Conservation (phyloP, 768 basidiomycete species). For the Scleroderma citrinum region DNA sequence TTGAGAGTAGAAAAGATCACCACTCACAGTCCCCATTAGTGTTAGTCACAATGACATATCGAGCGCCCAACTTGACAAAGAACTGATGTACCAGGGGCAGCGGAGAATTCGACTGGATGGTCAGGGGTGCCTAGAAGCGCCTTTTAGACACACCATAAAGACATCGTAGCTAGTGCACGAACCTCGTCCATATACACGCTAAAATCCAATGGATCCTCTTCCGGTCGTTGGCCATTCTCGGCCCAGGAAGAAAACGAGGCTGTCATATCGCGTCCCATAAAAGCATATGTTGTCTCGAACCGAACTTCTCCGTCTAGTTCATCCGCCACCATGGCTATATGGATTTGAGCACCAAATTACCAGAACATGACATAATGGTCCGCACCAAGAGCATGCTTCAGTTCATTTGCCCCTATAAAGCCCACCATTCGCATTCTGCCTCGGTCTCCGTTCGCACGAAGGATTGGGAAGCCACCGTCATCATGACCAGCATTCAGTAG, state of each 20-base stretch:
- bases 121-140: slow-evolving; percentile 69
- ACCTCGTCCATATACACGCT: slow-evolving; percentile 90
- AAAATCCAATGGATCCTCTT: slow-evolving; percentile 66
- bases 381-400: slow-evolving; percentile 88
- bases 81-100: slow-evolving; percentile 90
- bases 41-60: slow-evolving; percentile 84
- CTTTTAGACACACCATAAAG: not conserved
- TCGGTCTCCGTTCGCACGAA: slow-evolving; percentile 42
- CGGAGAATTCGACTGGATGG: slow-evolving; percentile 77
- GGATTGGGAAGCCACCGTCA: slow-evolving; percentile 83
- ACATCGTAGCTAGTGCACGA: slow-evolving; percentile 5
- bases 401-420: slow-evolving; percentile 87
- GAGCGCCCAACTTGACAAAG: slow-evolving; percentile 89
- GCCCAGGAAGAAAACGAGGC: slow-evolving; percentile 60
- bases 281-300: slow-evolving; percentile 49
- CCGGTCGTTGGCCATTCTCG: slow-evolving; percentile 29
- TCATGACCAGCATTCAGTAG: slow-evolving; percentile 57
- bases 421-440: slow-evolving; percentile 68
- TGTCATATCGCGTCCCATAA: slow-evolving; percentile 36
- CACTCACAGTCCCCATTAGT: slow-evolving; percentile 72
- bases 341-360: slow-evolving; percentile 1
- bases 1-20: not conserved
- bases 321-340: slow-evolving; percentile 66
- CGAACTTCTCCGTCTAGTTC: slow-evolving; percentile 59
- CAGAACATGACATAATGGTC: slow-evolving; percentile 6